These are phyloP conservation scores for Aspergillus sp. DNA, from an alignment of 2,329 filamentous ascomycete genomes.

Conservation along the genomic window DNA sequence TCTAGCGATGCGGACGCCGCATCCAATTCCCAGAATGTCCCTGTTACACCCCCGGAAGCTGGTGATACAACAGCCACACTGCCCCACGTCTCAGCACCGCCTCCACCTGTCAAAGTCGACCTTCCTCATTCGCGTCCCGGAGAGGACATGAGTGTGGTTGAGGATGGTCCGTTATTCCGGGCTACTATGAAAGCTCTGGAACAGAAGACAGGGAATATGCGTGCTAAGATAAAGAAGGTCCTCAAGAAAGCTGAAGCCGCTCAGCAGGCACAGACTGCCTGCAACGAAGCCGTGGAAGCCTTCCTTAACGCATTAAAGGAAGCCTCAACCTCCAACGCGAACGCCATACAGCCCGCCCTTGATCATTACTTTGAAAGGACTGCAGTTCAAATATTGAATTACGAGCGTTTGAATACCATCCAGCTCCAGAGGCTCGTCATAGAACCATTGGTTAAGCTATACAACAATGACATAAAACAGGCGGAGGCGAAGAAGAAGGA, in stretches of 20 bases:
- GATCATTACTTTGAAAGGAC: slow-evolving; percentile 99
- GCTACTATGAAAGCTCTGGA: slow-evolving; percentile 96
- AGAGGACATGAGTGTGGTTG: slow-evolving; percentile 80
- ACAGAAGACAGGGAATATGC: slow-evolving; percentile 94
- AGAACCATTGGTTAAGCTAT: slow-evolving; percentile 87
- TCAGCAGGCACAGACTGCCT: slow-evolving; percentile 73
- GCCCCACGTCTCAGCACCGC: slow-evolving; percentile 29
- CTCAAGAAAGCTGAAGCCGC: slow-evolving; percentile 92
- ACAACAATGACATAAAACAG: slow-evolving; percentile 95
- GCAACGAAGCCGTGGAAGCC: slow-evolving; percentile 79
- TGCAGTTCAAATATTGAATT: slow-evolving; percentile 81
- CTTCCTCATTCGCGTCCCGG: slow-evolving; percentile 81
- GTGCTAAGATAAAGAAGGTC: slow-evolving; percentile 91
- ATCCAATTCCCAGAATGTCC: slow-evolving; percentile 34
- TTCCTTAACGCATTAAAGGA: slow-evolving; percentile 88
- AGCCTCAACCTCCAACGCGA: slow-evolving; percentile 85
- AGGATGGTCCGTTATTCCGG: slow-evolving; percentile 92
- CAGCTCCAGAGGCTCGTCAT: slow-evolving; percentile 94
- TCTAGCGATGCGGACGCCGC: slow-evolving; percentile 68
- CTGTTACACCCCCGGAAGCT: slow-evolving; percentile 35
- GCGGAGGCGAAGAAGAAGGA: slow-evolving; percentile 96
- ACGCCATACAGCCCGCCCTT: slow-evolving; percentile 93
- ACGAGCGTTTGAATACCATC: slow-evolving; percentile 79
- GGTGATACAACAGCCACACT: slow-evolving; percentile 26
- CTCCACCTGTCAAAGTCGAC: slow-evolving; percentile 72